Evolutionary conservation across 306 rosid genomes (phyloP), one percentile per base, ranked within the genome.

Genomic region (Albizia julibrissin): DNA sequence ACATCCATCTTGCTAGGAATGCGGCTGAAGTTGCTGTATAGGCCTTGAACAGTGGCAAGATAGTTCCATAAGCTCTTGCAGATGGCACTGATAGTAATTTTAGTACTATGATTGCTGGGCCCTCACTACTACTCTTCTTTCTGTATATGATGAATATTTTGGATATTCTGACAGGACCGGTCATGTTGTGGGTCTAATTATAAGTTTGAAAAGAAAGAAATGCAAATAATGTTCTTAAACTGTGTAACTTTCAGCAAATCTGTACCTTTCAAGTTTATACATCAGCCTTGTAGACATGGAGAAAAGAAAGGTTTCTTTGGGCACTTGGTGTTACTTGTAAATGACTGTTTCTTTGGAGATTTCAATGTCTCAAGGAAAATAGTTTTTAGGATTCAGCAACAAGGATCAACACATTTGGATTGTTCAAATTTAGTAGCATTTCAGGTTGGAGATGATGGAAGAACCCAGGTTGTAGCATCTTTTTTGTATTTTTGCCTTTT

Each of bases 11-110:
- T 68, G 62, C 69, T 81, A 29, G 65, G 73, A 72, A 65, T 64
- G 65, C 65, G 49, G 74, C 24, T 66, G 74, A 52, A 72, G 80
- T 56, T 83, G 24, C 59, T 69, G 56, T 62, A 83, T 72, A 59
- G 67, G 34, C 19, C 27, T 11, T 24, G 44, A 22, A 54, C n/a
- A 66, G 21, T 44, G 73, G 79, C 67, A 11, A 42, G 72, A 19
- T 52, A 61, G 73, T 80, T 79, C 52, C 50, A 61, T 44, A 39
- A 77, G 58, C 66, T 62, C 67, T 82, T 61, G 29, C 46, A 47
- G 69, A 37, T 40, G 42, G 72, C 69, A n/a, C 59, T 37, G 50
- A 43, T 68, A 50, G 50, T 67, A 31, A 69, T 39, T 67, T 82
- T 77, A 33, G 80, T 3, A 58, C 15, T 26, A 8, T 43, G 26